Evolutionary conservation across 2,329 filamentous ascomycete genomes (phyloP).

Genomic region (Cercospora berteroae): DNA sequence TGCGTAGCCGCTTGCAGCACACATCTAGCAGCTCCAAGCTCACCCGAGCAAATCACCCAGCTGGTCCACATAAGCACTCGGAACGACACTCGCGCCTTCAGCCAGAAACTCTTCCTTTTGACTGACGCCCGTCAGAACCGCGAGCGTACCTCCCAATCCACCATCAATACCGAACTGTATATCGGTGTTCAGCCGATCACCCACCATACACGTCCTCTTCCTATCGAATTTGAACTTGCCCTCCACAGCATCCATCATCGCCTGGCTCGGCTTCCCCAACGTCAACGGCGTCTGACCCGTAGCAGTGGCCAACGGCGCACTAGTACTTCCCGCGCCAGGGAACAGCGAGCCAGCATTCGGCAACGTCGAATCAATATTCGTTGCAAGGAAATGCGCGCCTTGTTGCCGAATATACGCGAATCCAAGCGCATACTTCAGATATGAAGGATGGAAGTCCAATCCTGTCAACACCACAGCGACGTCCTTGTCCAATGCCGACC

Average conservation of each 20-base stretch:
- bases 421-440: constrained; percentile 81
- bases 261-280: constrained; percentile 91
- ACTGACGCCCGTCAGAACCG: constrained; percentile 85
- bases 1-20: not conserved
- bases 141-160: constrained; percentile 83
- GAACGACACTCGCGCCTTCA: constrained; percentile 65
- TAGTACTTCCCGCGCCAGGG: constrained; percentile 83
- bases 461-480: constrained; percentile 88
- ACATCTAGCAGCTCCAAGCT: not conserved
- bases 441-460: constrained; percentile 92
- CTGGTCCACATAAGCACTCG: constrained; percentile 79
- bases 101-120: constrained; percentile 80
- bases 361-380: constrained; percentile 87
- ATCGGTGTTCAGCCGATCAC: constrained; percentile 90
- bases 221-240: constrained; percentile 90
- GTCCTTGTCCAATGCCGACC: constrained; percentile 76
- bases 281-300: constrained; percentile 66
- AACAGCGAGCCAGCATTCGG: constrained; percentile 81
- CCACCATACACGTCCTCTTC: constrained; percentile 87
- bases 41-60: constrained; percentile 67
- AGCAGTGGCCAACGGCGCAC: constrained; percentile 69
- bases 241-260: constrained; percentile 99
- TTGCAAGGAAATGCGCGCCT: constrained; percentile 85
- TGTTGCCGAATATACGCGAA: constrained; percentile 75
- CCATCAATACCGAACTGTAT: constrained; percentile 94